Evolutionary conservation across 352 stramenopile genomes (phyloP), one percentile per base, ranked within the genome.

Genomic region (Peronospora farinosa): DNA sequence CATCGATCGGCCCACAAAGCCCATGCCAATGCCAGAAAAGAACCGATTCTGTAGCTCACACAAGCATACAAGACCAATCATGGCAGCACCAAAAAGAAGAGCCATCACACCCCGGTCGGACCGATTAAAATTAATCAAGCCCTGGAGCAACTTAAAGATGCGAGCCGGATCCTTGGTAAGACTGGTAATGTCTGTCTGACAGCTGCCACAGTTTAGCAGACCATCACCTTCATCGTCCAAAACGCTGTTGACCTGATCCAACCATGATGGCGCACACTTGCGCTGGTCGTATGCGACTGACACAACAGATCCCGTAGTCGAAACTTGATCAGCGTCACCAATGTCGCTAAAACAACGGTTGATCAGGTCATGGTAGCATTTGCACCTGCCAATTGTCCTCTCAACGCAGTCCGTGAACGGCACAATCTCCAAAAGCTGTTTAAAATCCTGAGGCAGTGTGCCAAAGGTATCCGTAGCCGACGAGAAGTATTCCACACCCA

Each of bases 1-100:
- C 35, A 92, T 67, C 3, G 77, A 87, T 1, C 81, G 78, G 27
- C 81, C 81, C 0, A 92, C 78, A 53, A 79, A 92, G 11, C 77
- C 81, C 36, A 79, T 78, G 3, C 78, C 76, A 32, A 92, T 72
- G n/a, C 74, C 74, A 7, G 79, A 84, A 49, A 86, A 84, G 28
- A 91, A 69, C 1, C 69, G 68, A 45, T 86, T 91, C 41, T 75
- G 60, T 9, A 91, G 30, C 48, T 91, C 79, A 36, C 77, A 87
- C 13, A 78, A 61, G 23, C 74, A 71, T 11, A 88, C 62, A 2
- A 91, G 42, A 38, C 61, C 78, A 38, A 84, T 65, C 73, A 86
- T 79, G 13, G 76, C 78, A 7, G 74, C 47, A 13, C 65, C 66
- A n/a, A 74, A 78, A 31, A 62, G 45, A 38, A 63, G 40, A 32